Percentiles rank a stretch among this genome's conserved stretches.
phyloP scores from a whole-genome alignment of 371 early-diverging fungal genomes.

The Haplosporangium sp. region DNA sequence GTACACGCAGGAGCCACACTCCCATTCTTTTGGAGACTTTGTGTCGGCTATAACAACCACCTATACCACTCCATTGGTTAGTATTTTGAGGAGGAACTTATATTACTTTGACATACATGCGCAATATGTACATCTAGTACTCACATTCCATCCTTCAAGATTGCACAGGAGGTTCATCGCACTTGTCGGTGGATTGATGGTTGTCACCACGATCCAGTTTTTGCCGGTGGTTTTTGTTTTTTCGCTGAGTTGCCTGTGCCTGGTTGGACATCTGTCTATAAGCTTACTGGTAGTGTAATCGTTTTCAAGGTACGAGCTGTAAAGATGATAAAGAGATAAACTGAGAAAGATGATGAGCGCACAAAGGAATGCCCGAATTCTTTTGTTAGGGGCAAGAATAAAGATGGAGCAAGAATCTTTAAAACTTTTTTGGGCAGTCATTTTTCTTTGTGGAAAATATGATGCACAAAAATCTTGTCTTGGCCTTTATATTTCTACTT shows the following conservation, averaged over 20 bases:
- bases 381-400: no score
- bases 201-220: conserved; percentile 7
- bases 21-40: conserved; percentile 5
- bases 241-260: background rate
- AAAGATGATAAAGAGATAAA: no score
- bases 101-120: background rate
- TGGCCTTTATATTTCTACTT: no score
- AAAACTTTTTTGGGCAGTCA: no score
- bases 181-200: background rate
- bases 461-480: no score
- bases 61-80: background rate
- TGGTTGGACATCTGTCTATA: background rate
- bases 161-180: conserved; percentile 16
- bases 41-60: conserved; percentile 6
- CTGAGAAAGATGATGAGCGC: no score
- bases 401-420: no score
- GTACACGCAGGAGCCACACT: conserved; percentile 7
- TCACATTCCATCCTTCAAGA: conserved; percentile 10
- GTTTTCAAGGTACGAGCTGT: no score
- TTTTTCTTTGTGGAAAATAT: no score
- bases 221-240: background rate
- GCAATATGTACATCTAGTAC: background rate
- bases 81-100: background rate
- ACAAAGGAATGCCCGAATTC: no score
- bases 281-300: no score